These are phyloP conservation scores for Trichoderma sp. DNA, from an alignment of 2,329 filamentous ascomycete species.

Conservation along the genomic window DNA sequence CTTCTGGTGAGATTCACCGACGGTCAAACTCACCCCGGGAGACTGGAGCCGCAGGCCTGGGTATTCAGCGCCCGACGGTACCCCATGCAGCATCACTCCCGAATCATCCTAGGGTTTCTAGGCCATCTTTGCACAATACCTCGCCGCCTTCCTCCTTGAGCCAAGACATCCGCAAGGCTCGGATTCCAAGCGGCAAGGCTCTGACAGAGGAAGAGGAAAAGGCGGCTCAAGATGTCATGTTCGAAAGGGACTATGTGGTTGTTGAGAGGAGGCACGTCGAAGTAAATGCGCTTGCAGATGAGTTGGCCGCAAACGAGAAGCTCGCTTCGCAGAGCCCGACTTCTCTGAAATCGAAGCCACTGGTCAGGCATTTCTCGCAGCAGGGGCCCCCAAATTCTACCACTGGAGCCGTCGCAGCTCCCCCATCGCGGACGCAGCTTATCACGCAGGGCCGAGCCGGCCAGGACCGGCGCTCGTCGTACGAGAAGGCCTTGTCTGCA, in stretches of 20 bases:
- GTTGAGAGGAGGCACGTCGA: constrained; percentile 95
- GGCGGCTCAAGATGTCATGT: constrained; percentile 81
- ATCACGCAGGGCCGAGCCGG: constrained; percentile 67
- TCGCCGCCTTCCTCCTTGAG: constrained; percentile 34
- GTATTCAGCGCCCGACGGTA: constrained; percentile 48
- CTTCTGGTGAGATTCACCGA: constrained; percentile 32
- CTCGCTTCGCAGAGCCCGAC: constrained; percentile 47
- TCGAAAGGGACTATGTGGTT: constrained; percentile 92
- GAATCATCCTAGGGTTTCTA: constrained; percentile 37
- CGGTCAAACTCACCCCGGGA: constrained; percentile 47
- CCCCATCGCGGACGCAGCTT: constrained; percentile 70
- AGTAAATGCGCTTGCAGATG: constrained; percentile 95
- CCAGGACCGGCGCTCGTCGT: constrained; percentile 75
- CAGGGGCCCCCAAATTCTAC: constrained; percentile 68
- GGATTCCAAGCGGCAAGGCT: constrained; percentile 28
- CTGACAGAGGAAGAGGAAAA: constrained; percentile 64
- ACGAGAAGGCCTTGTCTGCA: constrained; percentile 72
- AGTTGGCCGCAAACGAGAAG: constrained; percentile 80
- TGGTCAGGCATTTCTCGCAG: constrained; percentile 74
- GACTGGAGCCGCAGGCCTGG: constrained; percentile 49
- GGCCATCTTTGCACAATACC: constrained; percentile 27
- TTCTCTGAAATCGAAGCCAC: constrained; percentile 58
- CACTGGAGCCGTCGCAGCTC: constrained; percentile 66
- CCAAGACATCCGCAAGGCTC: constrained; percentile 34
- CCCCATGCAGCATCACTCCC: constrained; percentile 52